Evolutionary conservation across 169 alveolate genomes (phyloP), one percentile per base, ranked within the genome.

Genomic region (Condylostoma magnum): DNA sequence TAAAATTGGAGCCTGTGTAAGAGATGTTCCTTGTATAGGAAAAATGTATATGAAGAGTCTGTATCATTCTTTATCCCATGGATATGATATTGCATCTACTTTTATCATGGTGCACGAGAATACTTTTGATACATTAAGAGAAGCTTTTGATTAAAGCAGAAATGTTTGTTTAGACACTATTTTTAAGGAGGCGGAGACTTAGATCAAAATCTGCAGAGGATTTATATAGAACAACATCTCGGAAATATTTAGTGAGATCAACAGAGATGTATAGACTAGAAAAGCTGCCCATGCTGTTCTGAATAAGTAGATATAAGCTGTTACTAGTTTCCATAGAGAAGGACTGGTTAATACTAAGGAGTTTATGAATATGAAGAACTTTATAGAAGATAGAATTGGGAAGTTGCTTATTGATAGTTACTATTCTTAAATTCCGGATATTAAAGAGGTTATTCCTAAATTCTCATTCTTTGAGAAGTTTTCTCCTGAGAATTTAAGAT

Each of bases 291-390:
- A 63, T 43, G 33, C 57, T 22, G 25, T 63, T 20, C 3, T 63
- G 28, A 37, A 43, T 25, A 43, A 54, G 12, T 57, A 63, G 46
- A 63, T 54, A 63, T 43, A 63, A 18, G 44, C 46, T 18, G 46
- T 63, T 20, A 44, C 38, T 20, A 44, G 46, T 25, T 43, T 63
- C 34, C 46, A 20, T 34, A 25, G 30, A 10, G 58, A 63, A 28
- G 73, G 73, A 2, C 58, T 63, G 27, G 46, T 63, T 22, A 44
- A 63, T 43, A 57, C 38, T 43, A 63, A 43, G 46, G 73, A 63
- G 30, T 28, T 22, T n/a, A 57, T 43, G 43, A 18, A 33, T 44
- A 18, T 63, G 33, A 12, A 43, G 12, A 44, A 63, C 10, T 54
- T 57, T 38, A 44, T 63, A 22, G 73, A 63, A 34, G 33, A 63